Percentiles rank a stretch among this genome's conserved stretches.
phyloP scores from a whole-genome alignment of 2,329 filamentous ascomycete species.

The Diaporthe sp. region DNA sequence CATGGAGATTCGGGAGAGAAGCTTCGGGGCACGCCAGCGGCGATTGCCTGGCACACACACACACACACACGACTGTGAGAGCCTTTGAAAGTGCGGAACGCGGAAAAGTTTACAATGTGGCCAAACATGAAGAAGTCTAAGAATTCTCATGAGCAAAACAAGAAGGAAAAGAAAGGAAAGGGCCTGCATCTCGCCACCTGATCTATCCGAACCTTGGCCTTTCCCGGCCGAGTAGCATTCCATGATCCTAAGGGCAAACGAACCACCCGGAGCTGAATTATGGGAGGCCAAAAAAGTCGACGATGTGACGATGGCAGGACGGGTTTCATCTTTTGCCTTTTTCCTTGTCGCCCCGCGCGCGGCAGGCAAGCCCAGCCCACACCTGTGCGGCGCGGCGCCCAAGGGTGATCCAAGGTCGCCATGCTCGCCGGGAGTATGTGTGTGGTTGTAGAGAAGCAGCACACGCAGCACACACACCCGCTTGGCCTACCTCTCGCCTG shows the following conservation, averaged over 20 bases:
- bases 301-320: slow-evolving; percentile 16
- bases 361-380: slow-evolving; percentile 24
- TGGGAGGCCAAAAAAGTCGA: slow-evolving; percentile 3
- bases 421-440: background rate
- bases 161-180: background rate
- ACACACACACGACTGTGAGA: background rate
- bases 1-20: slow-evolving; percentile 21
- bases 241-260: slow-evolving; percentile 5
- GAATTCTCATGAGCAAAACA: slow-evolving; percentile 4
- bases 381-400: background rate
- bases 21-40: slow-evolving; percentile 21
- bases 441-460: background rate
- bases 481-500: background rate
- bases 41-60: background rate
- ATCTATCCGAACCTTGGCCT: background rate
- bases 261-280: slow-evolving; percentile 8
- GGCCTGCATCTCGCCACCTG: slow-evolving; percentile 3
- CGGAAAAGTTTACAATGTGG: slow-evolving; percentile 9
- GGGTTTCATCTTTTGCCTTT: slow-evolving; percentile 25
- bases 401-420: slow-evolving; percentile 20
- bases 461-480: background rate
- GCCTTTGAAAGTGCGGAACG: background rate
- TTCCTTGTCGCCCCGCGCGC: slow-evolving; percentile 19
- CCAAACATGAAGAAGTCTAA: background rate
- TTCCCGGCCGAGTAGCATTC: background rate